phyloP scores from a whole-genome alignment of 495 filamentous ascomycete species.

The Hypomontagnella monticulosa region DNA sequence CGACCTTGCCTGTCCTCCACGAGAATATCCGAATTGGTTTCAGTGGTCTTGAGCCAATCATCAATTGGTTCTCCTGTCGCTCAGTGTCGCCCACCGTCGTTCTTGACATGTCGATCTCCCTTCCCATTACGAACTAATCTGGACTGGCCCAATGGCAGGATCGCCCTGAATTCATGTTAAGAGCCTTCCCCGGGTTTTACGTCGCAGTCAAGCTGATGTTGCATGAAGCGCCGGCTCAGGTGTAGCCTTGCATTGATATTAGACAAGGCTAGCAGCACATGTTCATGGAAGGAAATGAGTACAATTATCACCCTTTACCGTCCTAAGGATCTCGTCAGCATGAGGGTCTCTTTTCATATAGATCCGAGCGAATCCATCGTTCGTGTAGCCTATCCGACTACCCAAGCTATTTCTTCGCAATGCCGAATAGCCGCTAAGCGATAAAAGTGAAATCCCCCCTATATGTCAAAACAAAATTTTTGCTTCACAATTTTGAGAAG shows the following conservation, averaged over 20 bases:
- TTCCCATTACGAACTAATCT: constrained; percentile 14
- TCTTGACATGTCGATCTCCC: constrained; percentile 30
- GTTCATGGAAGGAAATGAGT: neutral
- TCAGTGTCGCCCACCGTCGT: constrained; percentile 4
- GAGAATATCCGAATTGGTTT: constrained; percentile 1
- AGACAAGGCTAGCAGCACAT: neutral
- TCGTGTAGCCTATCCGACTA: too few relatives aligned
- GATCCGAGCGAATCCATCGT: too few relatives aligned
- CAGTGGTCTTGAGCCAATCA: constrained; percentile 21
- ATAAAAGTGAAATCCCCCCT: too few relatives aligned
- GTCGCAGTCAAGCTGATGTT: constrained; percentile 10
- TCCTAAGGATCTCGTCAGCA: too few relatives aligned
- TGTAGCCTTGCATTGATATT: neutral
- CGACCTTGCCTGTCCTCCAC: neutral
- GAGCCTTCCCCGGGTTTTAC: constrained; percentile 20
- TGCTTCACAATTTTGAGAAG: too few relatives aligned
- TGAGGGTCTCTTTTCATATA: too few relatives aligned
- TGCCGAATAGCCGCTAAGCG: too few relatives aligned
- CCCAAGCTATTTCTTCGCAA: too few relatives aligned
- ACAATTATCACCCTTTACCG: too few relatives aligned
- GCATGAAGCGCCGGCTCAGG: neutral
- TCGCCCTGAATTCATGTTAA: constrained; percentile 1
- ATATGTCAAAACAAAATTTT: too few relatives aligned
- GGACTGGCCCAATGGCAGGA: constrained; percentile 12
- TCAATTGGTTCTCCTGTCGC: constrained; percentile 12